Conservation (phyloP, 2,329 filamentous ascomycete genomes). For the Colletotrichum sp. region DNA sequence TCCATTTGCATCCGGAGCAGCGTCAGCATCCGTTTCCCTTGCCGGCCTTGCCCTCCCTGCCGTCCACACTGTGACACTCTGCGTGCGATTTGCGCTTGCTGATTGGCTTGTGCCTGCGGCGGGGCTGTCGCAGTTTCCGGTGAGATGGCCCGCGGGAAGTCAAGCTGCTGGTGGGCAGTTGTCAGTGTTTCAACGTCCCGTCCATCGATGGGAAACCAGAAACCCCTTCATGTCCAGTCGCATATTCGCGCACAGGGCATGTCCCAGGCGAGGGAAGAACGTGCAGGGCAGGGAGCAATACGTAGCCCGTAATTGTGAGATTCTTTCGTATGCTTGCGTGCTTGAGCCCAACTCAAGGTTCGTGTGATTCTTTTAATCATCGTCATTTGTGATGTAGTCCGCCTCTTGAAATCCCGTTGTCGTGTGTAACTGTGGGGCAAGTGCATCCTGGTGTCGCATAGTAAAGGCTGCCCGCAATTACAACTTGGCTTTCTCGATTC, state of each 20-base stretch:
- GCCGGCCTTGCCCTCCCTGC: background rate
- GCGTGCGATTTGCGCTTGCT: background rate
- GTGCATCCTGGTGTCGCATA: background rate
- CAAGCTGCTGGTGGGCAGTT: background rate
- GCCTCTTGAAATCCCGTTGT: background rate
- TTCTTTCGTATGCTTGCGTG: background rate
- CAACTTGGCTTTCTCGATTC: constrained; percentile 49
- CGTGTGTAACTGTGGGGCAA: background rate
- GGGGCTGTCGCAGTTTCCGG: background rate
- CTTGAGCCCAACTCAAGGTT: background rate
- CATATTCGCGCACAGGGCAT: background rate
- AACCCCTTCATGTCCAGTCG: background rate
- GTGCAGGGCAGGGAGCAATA: background rate
- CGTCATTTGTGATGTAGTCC: background rate
- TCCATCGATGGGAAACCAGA: background rate
- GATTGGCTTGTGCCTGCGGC: background rate
- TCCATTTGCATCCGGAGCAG: background rate
- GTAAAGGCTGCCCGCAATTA: constrained; percentile 24
- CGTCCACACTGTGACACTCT: background rate
- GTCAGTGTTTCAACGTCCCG: background rate
- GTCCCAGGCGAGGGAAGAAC: background rate
- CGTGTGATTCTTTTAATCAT: background rate
- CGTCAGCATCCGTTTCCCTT: background rate
- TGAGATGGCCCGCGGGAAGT: background rate
- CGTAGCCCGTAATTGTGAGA: background rate